Evolutionary conservation across 352 stramenopile species (phyloP), one percentile per base, ranked within the genome.

Genomic region (Phytophthora fragariaefolia): DNA sequence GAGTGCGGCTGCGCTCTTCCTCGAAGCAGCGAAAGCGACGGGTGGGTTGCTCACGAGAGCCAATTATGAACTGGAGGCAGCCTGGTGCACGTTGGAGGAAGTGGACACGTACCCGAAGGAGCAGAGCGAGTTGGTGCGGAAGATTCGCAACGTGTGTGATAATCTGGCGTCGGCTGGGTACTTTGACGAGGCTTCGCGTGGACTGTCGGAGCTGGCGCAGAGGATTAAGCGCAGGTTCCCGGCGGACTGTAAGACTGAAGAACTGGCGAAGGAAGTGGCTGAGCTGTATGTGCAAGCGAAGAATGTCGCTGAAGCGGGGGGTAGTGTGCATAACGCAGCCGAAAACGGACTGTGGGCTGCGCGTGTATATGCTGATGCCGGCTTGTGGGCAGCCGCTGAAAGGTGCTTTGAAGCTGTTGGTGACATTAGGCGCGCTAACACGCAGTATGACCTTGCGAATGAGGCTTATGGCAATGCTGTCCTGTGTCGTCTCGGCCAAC

Each of bases 81-180:
- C 76, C 32, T 93, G 79, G 81, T 93, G 85, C 63, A 71, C 77
- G 9, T 63, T 93, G 32, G 85, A 93, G 56, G 71, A 85, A 26
- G 70, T 64, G 12, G 74, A 72, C 20, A 69, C 53, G 28, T 89
- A 80, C 26, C 70, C 79, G 0, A 74, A 62, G 17, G 58, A 58
- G 18, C 73, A 81, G 24, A 81, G 69, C 58, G 71, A 80, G 13
- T 51, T 88, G 22, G 47, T 77, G 24, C 66, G 63, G 20, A 76
- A 74, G 13, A 79, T 92, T 42, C 69, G 78, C n/a, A 56, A 66
- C 6, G 69, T 88, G 6, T 90, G 82, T 54, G 79, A 91, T 60
- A 75, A 87, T 24, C 68, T 93, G 2, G 71, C 74, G 4, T 82
- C 77, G 2, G 63, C 63, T 4, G 85, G 85, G 1, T 90, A 88